Conservation (phyloP, 257 asterid genomes). For the Nicotiana tabacum region DNA sequence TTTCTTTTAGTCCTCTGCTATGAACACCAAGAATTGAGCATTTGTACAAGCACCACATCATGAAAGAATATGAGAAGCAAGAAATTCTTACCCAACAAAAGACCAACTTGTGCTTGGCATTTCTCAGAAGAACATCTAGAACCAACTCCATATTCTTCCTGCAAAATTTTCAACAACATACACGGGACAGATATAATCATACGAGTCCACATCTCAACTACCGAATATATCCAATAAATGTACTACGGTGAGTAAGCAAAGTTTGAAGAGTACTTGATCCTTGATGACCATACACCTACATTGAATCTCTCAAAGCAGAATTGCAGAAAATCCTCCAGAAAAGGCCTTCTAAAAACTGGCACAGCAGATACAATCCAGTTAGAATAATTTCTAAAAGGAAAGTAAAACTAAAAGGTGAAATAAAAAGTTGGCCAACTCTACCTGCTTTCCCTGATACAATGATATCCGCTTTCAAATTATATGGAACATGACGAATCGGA, state of each 20-base stretch:
- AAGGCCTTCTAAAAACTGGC: constrained; percentile 85
- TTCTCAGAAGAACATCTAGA: constrained; percentile 63
- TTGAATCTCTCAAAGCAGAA: constrained; percentile 74
- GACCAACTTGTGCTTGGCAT: constrained; percentile 47
- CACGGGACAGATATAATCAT: not conserved
- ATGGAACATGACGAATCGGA: constrained; percentile 41
- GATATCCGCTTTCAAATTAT: constrained; percentile 39
- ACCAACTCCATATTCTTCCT: constrained; percentile 67
- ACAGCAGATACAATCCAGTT: constrained; percentile 20
- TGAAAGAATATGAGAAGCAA: not conserved
- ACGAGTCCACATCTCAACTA: not conserved
- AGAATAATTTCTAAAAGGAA: constrained; percentile 17
- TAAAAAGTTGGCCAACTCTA: constrained; percentile 13
- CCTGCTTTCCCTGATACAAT: constrained; percentile 64
- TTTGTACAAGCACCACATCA: not conserved
- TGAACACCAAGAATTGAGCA: not conserved
- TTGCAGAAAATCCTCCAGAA: constrained; percentile 69
- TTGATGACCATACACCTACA: constrained; percentile 86
- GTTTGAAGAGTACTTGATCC: constrained; percentile 57
- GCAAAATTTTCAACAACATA: constrained; percentile 33
- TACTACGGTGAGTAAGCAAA: constrained; percentile 20
- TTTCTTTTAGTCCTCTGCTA: not conserved
- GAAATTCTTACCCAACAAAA: constrained; percentile 69
- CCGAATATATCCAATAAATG: not conserved
- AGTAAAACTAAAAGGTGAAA: constrained; percentile 13